Percentiles rank a stretch among this genome's conserved stretches.
phyloP scores from a whole-genome alignment of 179 eudicot genomes.

The Vitellaria paradoxa region DNA sequence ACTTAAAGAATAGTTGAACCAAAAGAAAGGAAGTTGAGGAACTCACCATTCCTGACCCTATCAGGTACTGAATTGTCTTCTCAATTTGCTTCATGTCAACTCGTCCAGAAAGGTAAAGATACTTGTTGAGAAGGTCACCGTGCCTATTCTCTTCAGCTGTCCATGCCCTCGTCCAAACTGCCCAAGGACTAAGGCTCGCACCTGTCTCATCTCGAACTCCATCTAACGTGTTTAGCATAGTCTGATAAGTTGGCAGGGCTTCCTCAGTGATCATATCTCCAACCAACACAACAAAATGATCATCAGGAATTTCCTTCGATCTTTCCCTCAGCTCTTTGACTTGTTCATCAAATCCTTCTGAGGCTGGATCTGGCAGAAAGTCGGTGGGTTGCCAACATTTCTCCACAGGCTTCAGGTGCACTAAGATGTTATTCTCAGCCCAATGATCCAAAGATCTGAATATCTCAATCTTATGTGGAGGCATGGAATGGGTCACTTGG shows the following conservation, averaged over 20 bases:
- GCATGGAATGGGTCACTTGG: conserved; percentile 64
- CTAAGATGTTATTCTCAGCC: conserved; percentile 61
- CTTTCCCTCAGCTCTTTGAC: conserved; percentile 63
- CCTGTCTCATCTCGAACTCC: conserved; percentile 80
- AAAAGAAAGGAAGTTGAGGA: not conserved
- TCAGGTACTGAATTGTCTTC: conserved; percentile 74
- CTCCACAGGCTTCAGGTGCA: conserved; percentile 65
- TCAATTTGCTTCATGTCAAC: conserved; percentile 75
- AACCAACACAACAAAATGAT: conserved; percentile 65
- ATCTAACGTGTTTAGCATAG: conserved; percentile 74
- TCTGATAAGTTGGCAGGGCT: conserved; percentile 61
- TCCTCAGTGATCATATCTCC: conserved; percentile 50
- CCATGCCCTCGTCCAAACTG: conserved; percentile 77
- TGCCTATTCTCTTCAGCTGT: conserved; percentile 72
- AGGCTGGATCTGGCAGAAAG: conserved; percentile 63
- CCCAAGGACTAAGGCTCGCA: conserved; percentile 70
- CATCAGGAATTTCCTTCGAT: conserved; percentile 64
- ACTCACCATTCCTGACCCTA: conserved; percentile 77
- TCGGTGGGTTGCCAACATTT: conserved; percentile 76
- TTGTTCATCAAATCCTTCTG: conserved; percentile 68
- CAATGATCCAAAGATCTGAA: conserved; percentile 61
- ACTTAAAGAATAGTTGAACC: not conserved
- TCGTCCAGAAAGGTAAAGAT: conserved; percentile 37
- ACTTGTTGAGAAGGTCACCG: no score
- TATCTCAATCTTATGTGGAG: conserved; percentile 60